A percentile compares a stretch with the other conserved stretches of the same genome.
Conservation (phyloP, 306 rosid genomes). For the Ochetophila trinervis region DNA sequence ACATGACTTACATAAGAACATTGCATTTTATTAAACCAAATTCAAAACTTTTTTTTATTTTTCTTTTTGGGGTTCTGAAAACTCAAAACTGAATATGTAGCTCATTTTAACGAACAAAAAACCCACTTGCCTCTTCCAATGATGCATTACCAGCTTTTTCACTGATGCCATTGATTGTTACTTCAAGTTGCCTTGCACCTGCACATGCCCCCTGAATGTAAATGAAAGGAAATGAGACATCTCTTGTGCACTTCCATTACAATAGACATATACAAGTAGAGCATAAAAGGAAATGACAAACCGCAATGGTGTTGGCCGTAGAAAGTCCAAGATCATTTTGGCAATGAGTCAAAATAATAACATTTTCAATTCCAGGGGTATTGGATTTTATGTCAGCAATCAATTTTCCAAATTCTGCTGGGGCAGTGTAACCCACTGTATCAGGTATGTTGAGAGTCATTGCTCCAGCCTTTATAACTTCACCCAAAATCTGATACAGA, state of each 20-base stretch:
- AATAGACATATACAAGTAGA: neutral
- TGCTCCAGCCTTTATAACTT: slow-evolving; percentile 93
- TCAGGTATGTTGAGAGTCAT: slow-evolving; percentile 96
- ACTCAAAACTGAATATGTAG: neutral
- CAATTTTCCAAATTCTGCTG: slow-evolving; percentile 64
- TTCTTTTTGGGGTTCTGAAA: too few species aligned
- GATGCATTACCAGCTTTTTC: slow-evolving; percentile 99
- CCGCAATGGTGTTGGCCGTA: slow-evolving; percentile 86
- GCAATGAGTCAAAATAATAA: slow-evolving; percentile 92
- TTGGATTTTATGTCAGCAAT: slow-evolving; percentile 87
- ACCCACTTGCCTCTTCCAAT: slow-evolving; percentile 71
- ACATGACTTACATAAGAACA: neutral
- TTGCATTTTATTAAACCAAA: neutral
- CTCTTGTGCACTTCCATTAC: neutral
- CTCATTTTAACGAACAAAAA: neutral
- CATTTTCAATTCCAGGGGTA: slow-evolving; percentile 83
- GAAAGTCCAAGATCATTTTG: slow-evolving; percentile 98
- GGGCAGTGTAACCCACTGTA: slow-evolving; percentile 80
- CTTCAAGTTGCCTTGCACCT: slow-evolving; percentile 98
- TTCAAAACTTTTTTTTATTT: too few species aligned
- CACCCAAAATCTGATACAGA: slow-evolving; percentile 82
- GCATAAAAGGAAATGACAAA: slow-evolving; percentile 25
- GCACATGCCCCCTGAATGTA: slow-evolving; percentile 75
- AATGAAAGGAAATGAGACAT: slow-evolving; percentile 26
- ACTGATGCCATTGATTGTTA: slow-evolving; percentile 95